Percentiles rank a stretch among this genome's conserved stretches.
phyloP scores from a whole-genome alignment of 371 early-diverging fungal species.

The Rhizopus sp. region DNA sequence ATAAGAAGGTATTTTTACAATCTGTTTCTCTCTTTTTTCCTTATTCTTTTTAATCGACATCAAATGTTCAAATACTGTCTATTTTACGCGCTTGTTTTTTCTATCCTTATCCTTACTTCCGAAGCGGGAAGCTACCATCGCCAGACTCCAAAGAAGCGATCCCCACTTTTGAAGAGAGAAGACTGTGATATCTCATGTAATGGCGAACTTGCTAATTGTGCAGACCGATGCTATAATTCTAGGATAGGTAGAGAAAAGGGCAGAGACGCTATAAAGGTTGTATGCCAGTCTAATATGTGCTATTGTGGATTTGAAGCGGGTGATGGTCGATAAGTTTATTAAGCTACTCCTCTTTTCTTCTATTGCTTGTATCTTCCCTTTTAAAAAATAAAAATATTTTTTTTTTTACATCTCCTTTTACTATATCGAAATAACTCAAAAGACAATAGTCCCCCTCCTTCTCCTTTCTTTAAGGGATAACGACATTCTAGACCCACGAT shows the following conservation, averaged over 20 bases:
- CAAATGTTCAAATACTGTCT: neutral
- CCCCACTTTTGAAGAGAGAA: slow-evolving; percentile 8
- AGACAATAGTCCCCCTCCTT: no score
- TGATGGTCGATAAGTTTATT: neutral
- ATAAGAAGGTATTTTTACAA: neutral
- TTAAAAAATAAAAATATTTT: no score
- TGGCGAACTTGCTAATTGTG: neutral
- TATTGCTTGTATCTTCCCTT: neutral
- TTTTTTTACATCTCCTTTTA: no score
- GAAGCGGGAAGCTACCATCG: slow-evolving; percentile 18
- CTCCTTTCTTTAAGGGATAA: no score
- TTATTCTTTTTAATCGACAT: neutral
- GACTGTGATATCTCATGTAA: slow-evolving; percentile 16
- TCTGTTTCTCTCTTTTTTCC: neutral
- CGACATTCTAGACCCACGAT: no score
- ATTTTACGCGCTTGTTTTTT: neutral
- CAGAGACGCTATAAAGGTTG: neutral
- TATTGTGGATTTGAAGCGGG: slow-evolving; percentile 21
- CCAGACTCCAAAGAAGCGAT: neutral
- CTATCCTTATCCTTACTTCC: neutral
- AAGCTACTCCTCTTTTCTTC: slow-evolving; percentile 4
- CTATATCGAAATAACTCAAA: no score
- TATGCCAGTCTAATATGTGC: slow-evolving; percentile 16
- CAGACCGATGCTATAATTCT: slow-evolving; percentile 5
- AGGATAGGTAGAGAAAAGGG: neutral